These are phyloP conservation scores for Oryza meyeriana DNA, from an alignment of 176 grass and related monocot genomes.

Conservation along the genomic window DNA sequence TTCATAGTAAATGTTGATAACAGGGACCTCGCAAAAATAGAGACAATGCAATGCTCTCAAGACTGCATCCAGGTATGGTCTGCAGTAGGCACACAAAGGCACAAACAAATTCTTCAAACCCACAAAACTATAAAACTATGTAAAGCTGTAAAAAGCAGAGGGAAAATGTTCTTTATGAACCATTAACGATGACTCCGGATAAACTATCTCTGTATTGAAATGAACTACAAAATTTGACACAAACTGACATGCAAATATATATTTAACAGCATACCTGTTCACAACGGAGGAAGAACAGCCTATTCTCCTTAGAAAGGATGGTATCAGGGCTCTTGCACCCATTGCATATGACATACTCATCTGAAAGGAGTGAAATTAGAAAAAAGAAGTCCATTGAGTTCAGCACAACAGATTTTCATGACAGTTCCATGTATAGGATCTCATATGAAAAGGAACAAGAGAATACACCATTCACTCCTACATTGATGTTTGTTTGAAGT, in stretches of 20 bases:
- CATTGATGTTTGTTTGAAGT: not conserved
- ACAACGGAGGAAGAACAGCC: slow-evolving; percentile 93
- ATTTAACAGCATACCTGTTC: slow-evolving; percentile 62
- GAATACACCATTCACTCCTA: not conserved
- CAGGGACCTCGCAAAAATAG: not conserved
- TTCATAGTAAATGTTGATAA: not conserved
- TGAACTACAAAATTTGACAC: not conserved
- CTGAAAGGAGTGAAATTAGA: slow-evolving; percentile 27
- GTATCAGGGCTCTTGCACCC: slow-evolving; percentile 99
- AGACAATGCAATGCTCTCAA: slow-evolving; percentile 9
- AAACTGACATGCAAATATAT: not conserved
- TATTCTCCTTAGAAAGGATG: slow-evolving; percentile 97
- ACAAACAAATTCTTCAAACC: not conserved
- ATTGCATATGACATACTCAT: slow-evolving; percentile 99
- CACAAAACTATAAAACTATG: not conserved
- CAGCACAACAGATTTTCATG: not conserved
- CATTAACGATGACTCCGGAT: not conserved
- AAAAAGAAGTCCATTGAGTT: not conserved
- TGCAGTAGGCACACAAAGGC: not conserved
- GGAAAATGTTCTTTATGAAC: not conserved
- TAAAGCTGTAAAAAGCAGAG: not conserved
- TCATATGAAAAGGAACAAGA: not conserved
- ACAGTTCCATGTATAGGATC: not conserved
- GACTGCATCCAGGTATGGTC: not conserved
- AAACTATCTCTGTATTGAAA: not conserved